Evolutionary conservation across 2,329 filamentous ascomycete species (phyloP), one percentile per base, ranked within the genome.

Genomic region (Alternaria arbusti): DNA sequence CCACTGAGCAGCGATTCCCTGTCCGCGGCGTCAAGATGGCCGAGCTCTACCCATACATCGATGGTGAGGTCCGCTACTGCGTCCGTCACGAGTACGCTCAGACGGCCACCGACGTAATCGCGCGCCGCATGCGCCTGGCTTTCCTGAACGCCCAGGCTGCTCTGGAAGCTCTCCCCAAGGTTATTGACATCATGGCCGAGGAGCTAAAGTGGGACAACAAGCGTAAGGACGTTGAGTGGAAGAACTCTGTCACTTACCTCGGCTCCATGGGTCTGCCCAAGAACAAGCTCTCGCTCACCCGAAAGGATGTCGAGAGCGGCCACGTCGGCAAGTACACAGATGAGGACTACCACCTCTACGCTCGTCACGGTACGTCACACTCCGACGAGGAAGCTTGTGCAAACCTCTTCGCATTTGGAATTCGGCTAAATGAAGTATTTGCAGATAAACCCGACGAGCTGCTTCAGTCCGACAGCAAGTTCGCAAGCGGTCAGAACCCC

Each of bases 131-230:
- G 44, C 86, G 95, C 60, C 83, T 97, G 59, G 92, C 94, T 9
- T 98, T 97, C 83, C 82, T 97, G 70, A 97, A 97, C 77, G 94
- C 94, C 6, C 93, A 97, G 80, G 94, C 94, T 11, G 91, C 94
- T 1, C 87, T 97, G 10, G 93, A 97, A 81, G 90, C 93, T 2
- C 86, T 97, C 49, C 94, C 95, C 6, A 86, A 83, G 61, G 88
- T 97, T 61, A 96, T 97, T 74, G 94, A 97, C 78, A 87, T 97
- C 64, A 97, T 97, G 94, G 86, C 84, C 32, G 88, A 91, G 72
- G 94, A 97, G 83, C 84, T 97, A 63, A 86, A 89, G 62, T 97
- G 94, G 94, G 88, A 90, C 75, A 82, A 78, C 60, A 85, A 85
- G 70, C 85, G 94, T 67, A 91, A 93, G 81, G 90, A 94, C 6